Base-by-base conservation (phyloP, 768 basidiomycete species). In the Leccinum fibrillosum region DNA sequence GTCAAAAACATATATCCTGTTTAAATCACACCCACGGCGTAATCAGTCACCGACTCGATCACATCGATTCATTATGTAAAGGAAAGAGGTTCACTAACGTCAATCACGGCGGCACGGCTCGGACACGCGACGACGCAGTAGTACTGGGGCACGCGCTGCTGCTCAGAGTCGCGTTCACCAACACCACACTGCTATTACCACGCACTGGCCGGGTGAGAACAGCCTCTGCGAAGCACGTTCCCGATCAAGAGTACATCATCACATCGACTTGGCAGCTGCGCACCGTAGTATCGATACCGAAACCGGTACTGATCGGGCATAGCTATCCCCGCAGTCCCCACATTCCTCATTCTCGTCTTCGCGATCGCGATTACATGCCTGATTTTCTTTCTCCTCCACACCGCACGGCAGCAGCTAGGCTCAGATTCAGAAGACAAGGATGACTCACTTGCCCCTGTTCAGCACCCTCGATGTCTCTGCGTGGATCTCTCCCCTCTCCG, bases 281-380 rank as follows among this genome's bases (percentile, higher is more conserved):
- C 10, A 49, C 21, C 11, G 4, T 17, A 39, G 4, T 17, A 39
- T 39, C 8, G 37, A 39, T 39, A 39, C 37, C 8, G 39, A 39
- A 39, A n/a, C 9, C 9, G 39, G 5, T 39, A n/a, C n/a, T n/a
- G 4, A 5, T 39, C n/a, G 5, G 4, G 39, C 9, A 19, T n/a
- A 42, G 3, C n/a, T n/a, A 4, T 42, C 39, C n/a, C 45, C 5
- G 19, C n/a, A n/a, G 23, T 19, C n/a, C 39, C 49, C 1, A 42
- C 39, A 42, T 42, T 19, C 39, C 9, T n/a, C n/a, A 12, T 49
- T 5, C 11, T 62, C 21, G 12, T 44, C 23, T 25, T 69, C 39
- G n/a, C 10, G 4, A 42, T n/a, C n/a, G n/a, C 23, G 25, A 50
- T 62, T 11, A 32, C 55, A 26, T 64, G 30, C 32, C 15, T 65